Conservation (phyloP, 345 rosid species). For the Populus nigra region DNA sequence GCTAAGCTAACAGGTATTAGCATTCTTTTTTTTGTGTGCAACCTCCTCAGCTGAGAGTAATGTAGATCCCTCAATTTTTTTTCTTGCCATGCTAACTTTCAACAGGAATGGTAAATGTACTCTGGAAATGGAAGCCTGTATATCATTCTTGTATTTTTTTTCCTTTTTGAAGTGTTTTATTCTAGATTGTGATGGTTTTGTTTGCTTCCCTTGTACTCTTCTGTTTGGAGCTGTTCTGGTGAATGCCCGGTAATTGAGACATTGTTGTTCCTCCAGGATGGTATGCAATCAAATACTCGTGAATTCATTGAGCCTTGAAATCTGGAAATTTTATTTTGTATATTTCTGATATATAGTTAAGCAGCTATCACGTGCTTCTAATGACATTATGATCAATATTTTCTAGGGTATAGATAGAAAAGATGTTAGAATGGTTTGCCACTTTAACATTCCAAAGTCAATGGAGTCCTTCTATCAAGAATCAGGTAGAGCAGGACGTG, state of each 20-base stretch:
- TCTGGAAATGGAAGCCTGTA: background rate
- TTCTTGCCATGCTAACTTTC: background rate
- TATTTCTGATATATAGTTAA: background rate
- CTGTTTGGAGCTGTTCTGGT: slow-evolving; percentile 53
- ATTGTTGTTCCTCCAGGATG: slow-evolving; percentile 68
- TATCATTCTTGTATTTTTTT: background rate
- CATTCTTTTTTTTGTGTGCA: background rate
- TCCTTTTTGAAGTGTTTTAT: slow-evolving; percentile 9
- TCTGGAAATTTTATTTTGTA: background rate
- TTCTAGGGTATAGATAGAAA: slow-evolving; percentile 89
- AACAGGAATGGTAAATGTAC: background rate
- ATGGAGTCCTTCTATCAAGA: slow-evolving; percentile 99
- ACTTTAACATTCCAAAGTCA: slow-evolving; percentile 86
- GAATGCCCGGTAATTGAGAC: slow-evolving; percentile 33
- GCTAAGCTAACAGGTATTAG: too few species aligned
- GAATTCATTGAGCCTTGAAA: slow-evolving; percentile 7
- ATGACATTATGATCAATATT: slow-evolving; percentile 21
- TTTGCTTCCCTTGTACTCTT: slow-evolving; percentile 27
- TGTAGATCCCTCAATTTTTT: background rate
- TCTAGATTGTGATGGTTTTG: slow-evolving; percentile 36
- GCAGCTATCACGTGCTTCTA: slow-evolving; percentile 13
- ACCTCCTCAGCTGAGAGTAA: background rate
- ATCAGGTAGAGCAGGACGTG: slow-evolving; percentile 98
- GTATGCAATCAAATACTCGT: slow-evolving; percentile 42
- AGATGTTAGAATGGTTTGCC: slow-evolving; percentile 93